phyloP scores from a whole-genome alignment of 2,329 filamentous ascomycete species.

The Exophiala lecanii-corni region DNA sequence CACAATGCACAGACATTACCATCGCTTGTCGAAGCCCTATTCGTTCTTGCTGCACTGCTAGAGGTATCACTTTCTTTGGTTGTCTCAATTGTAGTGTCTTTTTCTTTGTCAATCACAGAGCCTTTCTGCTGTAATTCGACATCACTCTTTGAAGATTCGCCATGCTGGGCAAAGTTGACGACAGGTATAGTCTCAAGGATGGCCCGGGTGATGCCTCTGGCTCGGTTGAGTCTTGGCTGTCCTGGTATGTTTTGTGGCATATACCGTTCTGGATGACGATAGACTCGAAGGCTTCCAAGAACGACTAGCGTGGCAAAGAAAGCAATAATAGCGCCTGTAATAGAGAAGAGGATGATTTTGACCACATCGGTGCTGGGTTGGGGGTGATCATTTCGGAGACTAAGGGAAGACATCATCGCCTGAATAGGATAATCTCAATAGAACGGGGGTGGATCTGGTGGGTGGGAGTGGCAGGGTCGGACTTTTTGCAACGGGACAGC shows the following conservation, averaged over 20 bases:
- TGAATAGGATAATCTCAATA: too few relatives aligned
- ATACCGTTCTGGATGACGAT: conserved; percentile 7
- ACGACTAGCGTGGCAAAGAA: conserved; percentile 1
- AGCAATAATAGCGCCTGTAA: conserved; percentile 4
- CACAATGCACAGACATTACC: conserved; percentile 56
- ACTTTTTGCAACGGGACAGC: too few relatives aligned
- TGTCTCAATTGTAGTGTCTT: neutral
- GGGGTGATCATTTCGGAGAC: neutral
- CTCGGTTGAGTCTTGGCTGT: conserved; percentile 4
- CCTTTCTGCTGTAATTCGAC: neutral
- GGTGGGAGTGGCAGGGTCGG: too few relatives aligned
- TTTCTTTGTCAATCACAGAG: neutral
- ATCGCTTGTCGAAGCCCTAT: neutral
- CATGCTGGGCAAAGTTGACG: conserved; percentile 1
- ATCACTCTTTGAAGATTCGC: neutral
- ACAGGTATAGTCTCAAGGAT: conserved; percentile 6
- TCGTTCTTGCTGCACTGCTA: conserved; percentile 43
- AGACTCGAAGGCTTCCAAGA: conserved; percentile 3
- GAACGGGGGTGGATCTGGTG: too few relatives aligned
- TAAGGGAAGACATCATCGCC: too few relatives aligned
- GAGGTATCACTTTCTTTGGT: conserved; percentile 7
- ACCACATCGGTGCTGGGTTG: neutral
- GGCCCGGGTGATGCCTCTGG: conserved; percentile 6
- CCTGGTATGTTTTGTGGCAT: neutral
- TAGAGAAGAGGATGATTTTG: conserved; percentile 5